Percentiles rank a stretch among this genome's conserved stretches.
These are phyloP conservation scores for Dictyostelium purpureum DNA, from an alignment of 78 protist species.

Conservation along the genomic window DNA sequence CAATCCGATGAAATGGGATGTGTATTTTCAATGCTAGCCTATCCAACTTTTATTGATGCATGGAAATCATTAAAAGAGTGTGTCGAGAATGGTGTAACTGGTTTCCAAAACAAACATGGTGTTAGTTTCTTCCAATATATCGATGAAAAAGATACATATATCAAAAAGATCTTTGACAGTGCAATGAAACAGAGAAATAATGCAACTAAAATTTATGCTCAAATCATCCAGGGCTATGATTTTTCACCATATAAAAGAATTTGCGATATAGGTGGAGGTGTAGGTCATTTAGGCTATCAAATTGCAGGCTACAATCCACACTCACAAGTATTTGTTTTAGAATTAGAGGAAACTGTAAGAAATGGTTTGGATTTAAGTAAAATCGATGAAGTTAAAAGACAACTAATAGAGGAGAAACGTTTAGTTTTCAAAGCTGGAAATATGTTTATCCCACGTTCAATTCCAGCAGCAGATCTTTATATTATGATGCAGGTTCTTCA, in stretches of 20 bases:
- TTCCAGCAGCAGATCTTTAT: conserved; percentile 23
- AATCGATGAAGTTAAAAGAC: conserved; percentile 10
- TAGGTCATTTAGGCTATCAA: conserved; percentile 38
- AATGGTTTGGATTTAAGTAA: conserved; percentile 25
- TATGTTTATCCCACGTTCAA: conserved; percentile 46
- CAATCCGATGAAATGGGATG: neutral
- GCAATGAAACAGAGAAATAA: conserved; percentile 53
- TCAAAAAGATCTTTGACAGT: conserved; percentile 36
- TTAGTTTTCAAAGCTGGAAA: conserved; percentile 27
- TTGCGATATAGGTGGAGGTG: conserved; percentile 59
- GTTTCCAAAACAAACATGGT: conserved; percentile 18
- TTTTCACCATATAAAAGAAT: conserved; percentile 4
- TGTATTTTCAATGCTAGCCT: conserved; percentile 19
- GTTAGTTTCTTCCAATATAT: conserved; percentile 40
- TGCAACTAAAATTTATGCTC: neutral
- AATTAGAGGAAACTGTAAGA: conserved; percentile 56
- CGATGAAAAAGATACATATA: conserved; percentile 41
- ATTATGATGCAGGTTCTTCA: conserved; percentile 15
- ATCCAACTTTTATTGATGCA: conserved; percentile 51
- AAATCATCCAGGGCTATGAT: neutral
- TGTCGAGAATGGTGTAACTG: conserved; percentile 8
- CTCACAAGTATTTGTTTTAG: neutral
- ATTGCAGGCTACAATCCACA: neutral
- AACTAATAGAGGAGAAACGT: neutral
- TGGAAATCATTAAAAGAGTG: conserved; percentile 45